Conservation (phyloP, 2,329 filamentous ascomycete genomes). For the Fusarium succisae region DNA sequence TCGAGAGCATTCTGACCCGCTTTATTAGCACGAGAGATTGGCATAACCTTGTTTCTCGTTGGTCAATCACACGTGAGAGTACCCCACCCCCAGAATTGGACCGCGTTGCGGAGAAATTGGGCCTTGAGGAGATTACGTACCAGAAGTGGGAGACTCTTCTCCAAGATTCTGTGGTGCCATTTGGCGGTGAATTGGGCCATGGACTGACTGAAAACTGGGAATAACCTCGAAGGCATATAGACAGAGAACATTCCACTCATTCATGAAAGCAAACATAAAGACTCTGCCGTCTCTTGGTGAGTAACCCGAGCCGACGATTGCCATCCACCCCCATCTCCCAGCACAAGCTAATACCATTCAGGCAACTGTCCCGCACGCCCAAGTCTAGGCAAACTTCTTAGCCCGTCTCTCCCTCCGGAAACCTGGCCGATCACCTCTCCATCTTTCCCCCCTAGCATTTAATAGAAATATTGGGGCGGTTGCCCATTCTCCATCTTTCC, state of each 20-base stretch:
- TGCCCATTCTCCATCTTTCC: slow-evolving; percentile 3
- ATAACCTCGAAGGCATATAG: accelerated
- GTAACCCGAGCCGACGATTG: background rate
- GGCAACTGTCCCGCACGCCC: background rate
- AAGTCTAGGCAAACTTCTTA: background rate
- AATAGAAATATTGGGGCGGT: slow-evolving; percentile 3
- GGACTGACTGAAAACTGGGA: background rate
- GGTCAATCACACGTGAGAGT: background rate
- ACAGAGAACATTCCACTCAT: background rate
- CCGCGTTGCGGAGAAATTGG: slow-evolving; percentile 14
- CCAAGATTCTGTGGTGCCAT: slow-evolving; percentile 4
- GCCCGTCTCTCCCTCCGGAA: background rate
- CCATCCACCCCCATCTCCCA: background rate
- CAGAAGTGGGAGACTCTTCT: background rate
- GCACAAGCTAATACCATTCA: slow-evolving; percentile 3
- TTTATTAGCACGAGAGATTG: slow-evolving; percentile 9
- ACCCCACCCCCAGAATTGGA: slow-evolving; percentile 13
- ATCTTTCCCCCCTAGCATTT: background rate
- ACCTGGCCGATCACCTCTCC: background rate
- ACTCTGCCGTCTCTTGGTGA: background rate
- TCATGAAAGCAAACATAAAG: background rate
- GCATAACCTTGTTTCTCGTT: background rate
- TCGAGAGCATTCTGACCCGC: slow-evolving; percentile 13
- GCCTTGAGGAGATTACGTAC: background rate
- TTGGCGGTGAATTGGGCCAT: background rate